Base-by-base conservation (phyloP, 2,329 filamentous ascomycete species). In the Akanthomyces lecanii region DNA sequence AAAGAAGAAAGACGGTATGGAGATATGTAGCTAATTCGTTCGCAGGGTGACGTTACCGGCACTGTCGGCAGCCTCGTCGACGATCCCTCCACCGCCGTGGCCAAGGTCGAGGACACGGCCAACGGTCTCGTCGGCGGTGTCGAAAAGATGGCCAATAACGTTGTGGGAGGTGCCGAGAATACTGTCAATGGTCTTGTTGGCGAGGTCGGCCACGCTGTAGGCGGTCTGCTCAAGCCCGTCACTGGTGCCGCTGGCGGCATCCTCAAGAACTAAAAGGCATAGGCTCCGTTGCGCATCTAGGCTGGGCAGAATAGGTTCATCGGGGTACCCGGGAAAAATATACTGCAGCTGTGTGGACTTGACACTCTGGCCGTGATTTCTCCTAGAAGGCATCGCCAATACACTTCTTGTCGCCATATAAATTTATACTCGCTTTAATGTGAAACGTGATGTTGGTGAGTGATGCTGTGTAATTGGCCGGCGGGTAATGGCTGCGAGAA, bases 91-190 rank as follows among this genome's bases (percentile, higher is more conserved):
- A n/a, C 11, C 5, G 36, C 47, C 6, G 50, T 53, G 6, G 47
- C 36, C 33, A n/a, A 30, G 45, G 58, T 61, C 33, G 58, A 51
- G 33, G 48, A 44, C 48, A 61, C 21, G 7, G 36, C 28, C 58
- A 53, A 30, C 38, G 30, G 45, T 3, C 38, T 40, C 14, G 38
- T 40, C 38, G 38, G 38, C 14, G 12, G 38, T 40, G 38, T 36
- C 10, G 33, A 36, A 11, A 36, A 36, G 2, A 36, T 36, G 33
- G 33, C 33, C 33, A 36, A 36, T 11, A 36, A 40, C 14, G 45
- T 18, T n/a, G n/a, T 52, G 5, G 38, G 47, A 21, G 38, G 23
- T n/a, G 45, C 40, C 30, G 30, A 52, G 33, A 50, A 59, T 44
- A 59, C 40, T 3, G 33, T 36, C 33, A 36, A 36, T 36, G 33